A percentile compares a stretch with the other conserved stretches of the same genome.
Conservation (phyloP, 2,329 filamentous ascomycete species). For the Fusarium abutilonis region DNA sequence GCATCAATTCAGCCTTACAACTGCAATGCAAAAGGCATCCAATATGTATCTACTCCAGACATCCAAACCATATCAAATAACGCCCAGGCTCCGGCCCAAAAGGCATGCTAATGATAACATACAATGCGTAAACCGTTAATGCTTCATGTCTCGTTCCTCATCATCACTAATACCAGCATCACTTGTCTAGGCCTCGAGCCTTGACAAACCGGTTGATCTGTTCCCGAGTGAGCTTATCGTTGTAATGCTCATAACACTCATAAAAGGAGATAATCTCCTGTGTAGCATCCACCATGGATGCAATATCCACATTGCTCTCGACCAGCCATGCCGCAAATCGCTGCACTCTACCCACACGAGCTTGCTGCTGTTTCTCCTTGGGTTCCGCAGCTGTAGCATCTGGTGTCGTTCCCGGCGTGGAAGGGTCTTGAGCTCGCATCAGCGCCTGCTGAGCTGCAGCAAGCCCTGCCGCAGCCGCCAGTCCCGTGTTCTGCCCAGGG, state of each 20-base stretch:
- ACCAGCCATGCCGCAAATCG: constrained; percentile 80
- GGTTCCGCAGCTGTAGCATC: constrained; percentile 40
- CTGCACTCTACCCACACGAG: constrained; percentile 71
- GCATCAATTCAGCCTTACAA: constrained; percentile 1
- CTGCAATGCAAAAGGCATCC: background rate
- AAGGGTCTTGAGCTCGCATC: constrained; percentile 56
- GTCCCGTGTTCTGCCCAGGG: constrained; percentile 45
- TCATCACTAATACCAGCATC: constrained; percentile 22
- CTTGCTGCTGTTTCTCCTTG: constrained; percentile 63
- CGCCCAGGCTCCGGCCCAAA: constrained; percentile 33
- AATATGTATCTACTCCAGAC: background rate
- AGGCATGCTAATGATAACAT: background rate
- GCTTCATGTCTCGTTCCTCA: constrained; percentile 42
- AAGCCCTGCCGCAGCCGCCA: constrained; percentile 55
- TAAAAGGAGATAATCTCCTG: constrained; percentile 94
- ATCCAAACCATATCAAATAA: background rate
- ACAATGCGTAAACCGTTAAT: constrained; percentile 11
- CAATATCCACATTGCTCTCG: constrained; percentile 85
- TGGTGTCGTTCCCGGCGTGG: constrained; percentile 34
- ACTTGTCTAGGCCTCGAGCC: constrained; percentile 65
- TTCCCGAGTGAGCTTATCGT: constrained; percentile 67
- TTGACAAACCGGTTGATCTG: constrained; percentile 69
- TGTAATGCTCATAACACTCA: constrained; percentile 72
- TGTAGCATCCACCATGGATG: constrained; percentile 85
- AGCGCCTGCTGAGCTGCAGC: constrained; percentile 61